Conservation (phyloP, 495 filamentous ascomycete species). For the Darksidea phi region DNA sequence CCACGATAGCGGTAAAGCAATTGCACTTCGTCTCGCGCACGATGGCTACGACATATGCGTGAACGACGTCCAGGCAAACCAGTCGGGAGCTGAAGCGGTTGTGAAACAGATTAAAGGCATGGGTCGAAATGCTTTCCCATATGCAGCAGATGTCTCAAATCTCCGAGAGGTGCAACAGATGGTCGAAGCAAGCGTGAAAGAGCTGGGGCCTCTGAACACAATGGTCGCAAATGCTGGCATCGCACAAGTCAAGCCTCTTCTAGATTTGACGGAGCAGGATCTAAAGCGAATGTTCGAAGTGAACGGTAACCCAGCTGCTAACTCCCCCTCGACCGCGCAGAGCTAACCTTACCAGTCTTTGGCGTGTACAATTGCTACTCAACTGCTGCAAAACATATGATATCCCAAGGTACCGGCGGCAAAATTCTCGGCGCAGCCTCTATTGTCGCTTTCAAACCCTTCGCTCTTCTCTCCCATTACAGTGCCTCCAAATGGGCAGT, state of each 20-base stretch:
- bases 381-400: conserved; percentile 55
- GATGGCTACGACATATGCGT: conserved; percentile 63
- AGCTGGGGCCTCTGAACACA: conserved; percentile 55
- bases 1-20: conserved; percentile 53
- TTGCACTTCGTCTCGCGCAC: conserved; percentile 57
- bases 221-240: conserved; percentile 66
- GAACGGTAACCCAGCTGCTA: conserved; percentile 48
- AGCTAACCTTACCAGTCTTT: conserved; percentile 34
- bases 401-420: conserved; percentile 49
- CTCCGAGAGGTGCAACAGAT: conserved; percentile 51
- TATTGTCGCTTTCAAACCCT: conserved; percentile 58
- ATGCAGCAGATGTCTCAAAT: conserved; percentile 57
- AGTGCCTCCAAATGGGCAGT: conserved; percentile 61
- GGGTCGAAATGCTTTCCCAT: conserved; percentile 47
- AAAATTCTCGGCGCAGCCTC: conserved; percentile 55
- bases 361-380: conserved; percentile 60
- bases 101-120: conserved; percentile 52
- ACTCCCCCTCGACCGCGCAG: too few species aligned
- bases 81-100: conserved; percentile 49
- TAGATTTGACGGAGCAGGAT: conserved; percentile 54
- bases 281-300: conserved; percentile 52
- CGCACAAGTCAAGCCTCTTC: conserved; percentile 52
- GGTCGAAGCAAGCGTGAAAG: conserved; percentile 47
- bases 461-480: conserved; percentile 55
- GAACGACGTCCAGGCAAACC: conserved; percentile 56